A percentile compares a stretch with the other conserved stretches of the same genome.
phyloP scores from a whole-genome alignment of 169 alveolate genomes.

The Blepharisma undulans region DNA sequence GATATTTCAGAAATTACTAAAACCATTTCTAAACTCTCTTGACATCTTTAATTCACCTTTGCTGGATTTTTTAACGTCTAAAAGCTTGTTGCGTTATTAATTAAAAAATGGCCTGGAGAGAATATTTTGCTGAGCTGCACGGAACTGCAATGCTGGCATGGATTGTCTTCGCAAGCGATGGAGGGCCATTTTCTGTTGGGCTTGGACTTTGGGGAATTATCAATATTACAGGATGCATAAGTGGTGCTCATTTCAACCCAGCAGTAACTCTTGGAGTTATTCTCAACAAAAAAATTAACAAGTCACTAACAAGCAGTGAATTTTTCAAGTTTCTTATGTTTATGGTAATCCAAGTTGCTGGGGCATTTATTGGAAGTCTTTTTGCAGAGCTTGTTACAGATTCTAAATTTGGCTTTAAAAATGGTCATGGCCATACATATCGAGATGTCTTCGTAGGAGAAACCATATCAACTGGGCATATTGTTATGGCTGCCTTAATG shows the following conservation, averaged over 20 bases:
- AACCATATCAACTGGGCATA: background rate
- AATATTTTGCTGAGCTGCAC: background rate
- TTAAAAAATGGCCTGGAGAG: background rate
- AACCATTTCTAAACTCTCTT: background rate
- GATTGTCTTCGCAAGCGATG: background rate
- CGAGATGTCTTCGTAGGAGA: background rate
- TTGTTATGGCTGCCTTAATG: background rate
- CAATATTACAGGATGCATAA: background rate
- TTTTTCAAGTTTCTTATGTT: background rate
- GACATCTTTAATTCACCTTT: background rate
- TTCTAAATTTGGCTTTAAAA: background rate
- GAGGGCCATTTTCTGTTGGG: background rate
- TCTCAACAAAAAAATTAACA: background rate
- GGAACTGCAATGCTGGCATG: background rate
- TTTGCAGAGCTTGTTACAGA: background rate
- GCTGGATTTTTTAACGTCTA: background rate
- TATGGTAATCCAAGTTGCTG: background rate
- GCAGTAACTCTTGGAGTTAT: slow-evolving; percentile 31
- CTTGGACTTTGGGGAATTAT: background rate
- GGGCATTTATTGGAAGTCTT: slow-evolving; percentile 13
- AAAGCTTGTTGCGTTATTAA: background rate
- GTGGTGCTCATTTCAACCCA: slow-evolving; percentile 43
- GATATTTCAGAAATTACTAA: background rate
- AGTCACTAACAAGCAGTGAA: too few species aligned
- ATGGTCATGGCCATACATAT: background rate